Conservation (phyloP, 768 basidiomycete species). For the Mycena indigotica region DNA sequence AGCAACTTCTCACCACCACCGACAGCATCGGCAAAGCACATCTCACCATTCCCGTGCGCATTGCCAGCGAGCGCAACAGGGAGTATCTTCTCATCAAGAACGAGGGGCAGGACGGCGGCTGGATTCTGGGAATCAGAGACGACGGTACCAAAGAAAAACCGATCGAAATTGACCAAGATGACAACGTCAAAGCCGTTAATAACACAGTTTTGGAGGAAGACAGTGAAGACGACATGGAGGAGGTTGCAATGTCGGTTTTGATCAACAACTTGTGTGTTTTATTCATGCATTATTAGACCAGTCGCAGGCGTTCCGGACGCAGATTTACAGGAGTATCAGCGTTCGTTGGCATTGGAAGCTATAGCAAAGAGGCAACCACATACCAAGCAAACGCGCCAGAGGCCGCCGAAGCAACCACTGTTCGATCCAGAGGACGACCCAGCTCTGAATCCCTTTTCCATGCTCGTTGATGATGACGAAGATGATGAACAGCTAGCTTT, state of each 20-base stretch:
- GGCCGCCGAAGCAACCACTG: slow-evolving; percentile 42
- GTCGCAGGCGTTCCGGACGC: slow-evolving; percentile 48
- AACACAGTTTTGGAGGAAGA: too few species aligned
- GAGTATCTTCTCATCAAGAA: slow-evolving; percentile 97
- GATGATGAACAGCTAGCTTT: slow-evolving; percentile 48
- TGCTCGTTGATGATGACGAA: slow-evolving; percentile 36
- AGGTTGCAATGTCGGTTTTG: slow-evolving; percentile 61
- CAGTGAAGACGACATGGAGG: slow-evolving; percentile 75
- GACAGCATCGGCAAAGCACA: slow-evolving; percentile 90
- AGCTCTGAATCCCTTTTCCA: slow-evolving; percentile 19
- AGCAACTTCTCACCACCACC: slow-evolving; percentile 88
- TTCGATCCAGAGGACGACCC: slow-evolving; percentile 54
- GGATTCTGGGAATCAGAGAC: slow-evolving; percentile 91
- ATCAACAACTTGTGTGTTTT: slow-evolving; percentile 2
- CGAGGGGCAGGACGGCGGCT: slow-evolving; percentile 83
- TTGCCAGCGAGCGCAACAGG: slow-evolving; percentile 93
- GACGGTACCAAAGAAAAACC: slow-evolving; percentile 83
- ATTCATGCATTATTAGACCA: too few species aligned
- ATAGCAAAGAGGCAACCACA: slow-evolving; percentile 52
- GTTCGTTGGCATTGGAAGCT: slow-evolving; percentile 61
- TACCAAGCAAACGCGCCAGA: slow-evolving; percentile 37
- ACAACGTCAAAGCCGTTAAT: slow-evolving; percentile 39
- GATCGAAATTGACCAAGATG: slow-evolving; percentile 81
- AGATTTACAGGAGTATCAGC: slow-evolving; percentile 65
- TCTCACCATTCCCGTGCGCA: slow-evolving; percentile 87